Evolutionary conservation across 2,329 filamentous ascomycete genomes (phyloP), one percentile per base, ranked within the genome.

Genomic region (Aspergillus sojae): DNA sequence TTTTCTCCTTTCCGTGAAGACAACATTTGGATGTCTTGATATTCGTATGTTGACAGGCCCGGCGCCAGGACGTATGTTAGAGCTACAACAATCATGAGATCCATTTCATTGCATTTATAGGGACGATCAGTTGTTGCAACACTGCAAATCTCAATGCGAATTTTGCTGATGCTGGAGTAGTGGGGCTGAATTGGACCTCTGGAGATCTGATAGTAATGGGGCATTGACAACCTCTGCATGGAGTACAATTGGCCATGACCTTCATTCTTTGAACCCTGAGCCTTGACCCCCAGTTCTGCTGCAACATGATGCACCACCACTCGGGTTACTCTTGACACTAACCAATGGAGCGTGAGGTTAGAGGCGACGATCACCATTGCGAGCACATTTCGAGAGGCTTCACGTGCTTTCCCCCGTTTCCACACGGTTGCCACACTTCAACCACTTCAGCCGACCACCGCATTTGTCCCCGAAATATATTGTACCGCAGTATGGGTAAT

Each of bases 1-100:
- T 39, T 39, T 28, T 7, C 12, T 57, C 32, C 36, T n/a, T 57
- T 23, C 21, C 19, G 4, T 34, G 21, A n/a, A 41, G 43, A 58
- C 19, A 26, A 11, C 45, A 58, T 19, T 48, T 58, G 41, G 43
- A 58, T 45, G 45, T 50, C 30, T 23, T 48, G 39, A 21, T 46
- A 46, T 43, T 39, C 55, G 26, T 45, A 30, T 46, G 50, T 61
- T 48, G 43, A 50, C 59, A 39, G 62, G 62, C 62, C 62, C 62
- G 62, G 62, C 32, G 62, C 58, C 58, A 52, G 45, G 36, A 36
- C n/a, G 30, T 34, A 36, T 32, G 28, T 58, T 58, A 58, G 61
- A 62, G 48, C 48, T 57, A 54, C 50, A 53, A 26, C 60, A 55
- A 58, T 53, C 30, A 41, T 52, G 30, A 58, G 36, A 48, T 53